Conservation (phyloP, 768 basidiomycete species). For the Rhizopogon rudus region DNA sequence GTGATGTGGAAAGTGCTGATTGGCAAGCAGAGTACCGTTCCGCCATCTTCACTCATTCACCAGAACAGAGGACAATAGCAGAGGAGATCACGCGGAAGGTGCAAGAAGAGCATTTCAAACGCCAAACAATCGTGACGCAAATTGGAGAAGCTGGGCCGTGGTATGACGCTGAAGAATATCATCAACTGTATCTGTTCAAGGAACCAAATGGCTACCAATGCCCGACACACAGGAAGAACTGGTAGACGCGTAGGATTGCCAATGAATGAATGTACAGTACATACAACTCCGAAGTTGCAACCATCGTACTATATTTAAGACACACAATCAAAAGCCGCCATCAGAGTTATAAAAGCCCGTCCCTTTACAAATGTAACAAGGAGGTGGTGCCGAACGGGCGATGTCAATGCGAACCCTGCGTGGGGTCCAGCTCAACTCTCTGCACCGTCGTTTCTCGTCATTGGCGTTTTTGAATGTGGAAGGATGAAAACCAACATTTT, state of each 20-base stretch:
- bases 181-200: slow-evolving; percentile 74
- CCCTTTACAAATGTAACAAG: slow-evolving; percentile 56
- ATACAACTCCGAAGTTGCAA: background rate
- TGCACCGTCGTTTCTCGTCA: slow-evolving; percentile 56
- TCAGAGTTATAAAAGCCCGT: slow-evolving; percentile 52
- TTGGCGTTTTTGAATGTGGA: slow-evolving; percentile 44
- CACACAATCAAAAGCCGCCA: slow-evolving; percentile 31
- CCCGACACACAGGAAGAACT: slow-evolving; percentile 80
- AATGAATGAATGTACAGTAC: background rate
- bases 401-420: slow-evolving; percentile 49
- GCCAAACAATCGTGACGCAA: slow-evolving; percentile 72
- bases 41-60: slow-evolving; percentile 77
- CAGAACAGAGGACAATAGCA: slow-evolving; percentile 70
- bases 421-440: slow-evolving; percentile 48
- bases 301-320: background rate
- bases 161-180: slow-evolving; percentile 82
- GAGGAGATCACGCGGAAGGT: slow-evolving; percentile 77
- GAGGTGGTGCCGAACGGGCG: slow-evolving; percentile 58
- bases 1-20: background rate
- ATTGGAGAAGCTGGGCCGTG: slow-evolving; percentile 67
- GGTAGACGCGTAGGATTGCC: slow-evolving; percentile 38
- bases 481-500: slow-evolving; percentile 27
- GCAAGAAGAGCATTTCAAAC: slow-evolving; percentile 77
- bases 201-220: slow-evolving; percentile 91
- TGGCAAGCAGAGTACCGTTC: slow-evolving; percentile 77